Conservation (phyloP, 1,284 basidiomycete genomes). For the Sanghuangporus weigelae region DNA sequence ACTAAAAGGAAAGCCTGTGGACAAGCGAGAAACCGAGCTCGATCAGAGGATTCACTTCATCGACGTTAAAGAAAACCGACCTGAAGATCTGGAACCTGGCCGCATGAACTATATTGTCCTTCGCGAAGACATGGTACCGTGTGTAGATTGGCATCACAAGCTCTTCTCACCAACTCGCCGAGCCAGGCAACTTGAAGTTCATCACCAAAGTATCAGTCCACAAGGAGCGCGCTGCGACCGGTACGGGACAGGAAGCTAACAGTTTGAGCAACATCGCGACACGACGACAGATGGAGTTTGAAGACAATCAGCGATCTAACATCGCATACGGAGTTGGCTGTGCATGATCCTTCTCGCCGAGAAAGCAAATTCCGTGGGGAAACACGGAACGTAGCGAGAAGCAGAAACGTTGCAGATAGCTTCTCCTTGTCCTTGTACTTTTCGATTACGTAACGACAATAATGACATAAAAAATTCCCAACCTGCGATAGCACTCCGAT, state of each 20-base stretch:
- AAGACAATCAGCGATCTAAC: neutral
- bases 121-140: neutral
- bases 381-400: neutral
- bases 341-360: neutral
- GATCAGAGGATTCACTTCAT: neutral
- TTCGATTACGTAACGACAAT: neutral
- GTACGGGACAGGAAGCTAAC: neutral
- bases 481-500: neutral
- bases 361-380: constrained; percentile 2
- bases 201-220: constrained; percentile 1
- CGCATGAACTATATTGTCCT: neutral
- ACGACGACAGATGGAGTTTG: neutral
- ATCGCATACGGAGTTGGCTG: neutral
- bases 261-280: neutral
- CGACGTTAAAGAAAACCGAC: neutral
- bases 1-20: neutral
- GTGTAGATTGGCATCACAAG: neutral
- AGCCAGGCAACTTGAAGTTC: neutral
- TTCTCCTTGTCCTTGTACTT: constrained; percentile 2
- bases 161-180: neutral
- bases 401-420: neutral
- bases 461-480: constrained; percentile 1
- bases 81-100: neutral
- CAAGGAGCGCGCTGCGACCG: neutral
- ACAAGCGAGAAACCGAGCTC: neutral